A percentile compares a stretch with the other conserved stretches of the same genome.
Evolutionary conservation across 352 stramenopile genomes (phyloP).

Genomic region (Phytophthora colocasiae): DNA sequence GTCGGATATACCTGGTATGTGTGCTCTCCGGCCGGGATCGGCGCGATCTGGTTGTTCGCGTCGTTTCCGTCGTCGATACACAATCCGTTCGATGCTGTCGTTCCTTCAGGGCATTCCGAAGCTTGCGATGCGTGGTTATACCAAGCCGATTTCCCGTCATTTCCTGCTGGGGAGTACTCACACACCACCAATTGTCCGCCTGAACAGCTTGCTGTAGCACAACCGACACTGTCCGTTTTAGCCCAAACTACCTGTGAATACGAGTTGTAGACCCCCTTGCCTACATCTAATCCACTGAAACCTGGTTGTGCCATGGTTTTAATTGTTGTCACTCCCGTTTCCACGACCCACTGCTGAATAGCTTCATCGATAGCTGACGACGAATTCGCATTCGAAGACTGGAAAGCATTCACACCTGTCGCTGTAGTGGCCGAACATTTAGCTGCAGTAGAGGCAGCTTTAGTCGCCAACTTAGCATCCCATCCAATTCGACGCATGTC

Average conservation of each 20-base stretch:
- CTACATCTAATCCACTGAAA: constrained; percentile 48
- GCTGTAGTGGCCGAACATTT: constrained; percentile 42
- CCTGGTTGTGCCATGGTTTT: constrained; percentile 51
- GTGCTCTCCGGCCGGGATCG: constrained; percentile 54
- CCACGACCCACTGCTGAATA: constrained; percentile 63
- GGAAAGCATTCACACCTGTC: constrained; percentile 53
- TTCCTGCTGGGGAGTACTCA: constrained; percentile 61
- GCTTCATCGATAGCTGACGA: constrained; percentile 52
- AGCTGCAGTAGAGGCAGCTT: constrained; percentile 42
- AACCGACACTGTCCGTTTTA: constrained; percentile 63
- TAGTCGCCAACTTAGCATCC: constrained; percentile 51
- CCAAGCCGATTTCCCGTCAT: constrained; percentile 55
- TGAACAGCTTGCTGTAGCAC: constrained; percentile 53
- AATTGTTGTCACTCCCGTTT: constrained; percentile 47
- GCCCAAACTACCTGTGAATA: constrained; percentile 81
- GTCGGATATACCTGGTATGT: constrained; percentile 62
- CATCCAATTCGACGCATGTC: constrained; percentile 73
- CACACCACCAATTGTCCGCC: constrained; percentile 57
- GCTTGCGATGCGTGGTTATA: constrained; percentile 54
- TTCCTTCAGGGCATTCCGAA: constrained; percentile 55
- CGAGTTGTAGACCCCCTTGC: constrained; percentile 68
- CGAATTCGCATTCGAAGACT: constrained; percentile 29
- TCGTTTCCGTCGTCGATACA: constrained; percentile 55
- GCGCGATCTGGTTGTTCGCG: constrained; percentile 53
- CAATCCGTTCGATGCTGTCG: constrained; percentile 38